Base-by-base conservation (phyloP, 2,329 filamentous ascomycete species). In the Cyclaneusma minus region DNA sequence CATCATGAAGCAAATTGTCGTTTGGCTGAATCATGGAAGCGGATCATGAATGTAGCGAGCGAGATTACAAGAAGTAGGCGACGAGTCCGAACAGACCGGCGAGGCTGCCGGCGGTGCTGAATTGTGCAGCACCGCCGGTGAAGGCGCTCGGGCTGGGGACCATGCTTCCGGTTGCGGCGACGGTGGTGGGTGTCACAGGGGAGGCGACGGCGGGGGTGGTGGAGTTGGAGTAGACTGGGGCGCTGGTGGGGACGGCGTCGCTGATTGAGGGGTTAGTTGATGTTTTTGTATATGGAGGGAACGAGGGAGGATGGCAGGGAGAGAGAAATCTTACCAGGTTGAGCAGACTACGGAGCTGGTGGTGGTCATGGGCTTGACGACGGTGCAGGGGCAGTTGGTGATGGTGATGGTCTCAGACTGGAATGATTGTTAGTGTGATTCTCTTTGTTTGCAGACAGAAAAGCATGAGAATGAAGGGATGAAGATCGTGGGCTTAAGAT, bases 331-430 rank as follows among this genome's bases (percentile, higher is more conserved):
- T 6, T 56, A 65, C 61, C 63, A 68, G 53, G 53, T 55, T 48
- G 55, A 43, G 64, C 64, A 69, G 50, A 54, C 41, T 23, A 68
- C 62, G 23, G 54, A 50, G 35, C 59, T 56, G 48, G 57, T 55
- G 50, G 55, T 60, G 47, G 54, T 52, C 41, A 71, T 55, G 29
- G 68, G 64, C 57, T 62, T 64, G 56, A 59, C 63, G 54, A 70
- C 46, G 47, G 68, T 80, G 71, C 71, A 78, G 42, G 72, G 67
- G 64, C 74, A 77, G 62, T 75, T 60, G 43, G 68, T 68, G 62
- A 79, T 67, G 58, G 73, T 79, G 52, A 78, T 53, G 50, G 69
- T 74, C 50, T 70, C 74, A 48, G 73, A 54, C 65, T 69, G 27
- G 11, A 25, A 14, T 4, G 10, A 21, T 21, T 14, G 33, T 29